phyloP scores from a whole-genome alignment of 257 asterid genomes.

The Forsythia suspensa region DNA sequence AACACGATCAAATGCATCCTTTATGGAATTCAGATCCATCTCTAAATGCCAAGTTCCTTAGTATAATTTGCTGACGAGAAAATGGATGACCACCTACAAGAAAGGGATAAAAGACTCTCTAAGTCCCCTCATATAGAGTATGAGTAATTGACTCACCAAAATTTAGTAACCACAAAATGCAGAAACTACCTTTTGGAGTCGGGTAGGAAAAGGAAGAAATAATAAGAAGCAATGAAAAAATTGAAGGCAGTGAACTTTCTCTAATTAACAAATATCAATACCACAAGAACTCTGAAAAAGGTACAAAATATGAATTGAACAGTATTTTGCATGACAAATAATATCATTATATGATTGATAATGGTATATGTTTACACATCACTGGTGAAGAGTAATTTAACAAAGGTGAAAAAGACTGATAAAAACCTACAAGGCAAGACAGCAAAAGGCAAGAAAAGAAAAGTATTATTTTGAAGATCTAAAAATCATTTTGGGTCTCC shows the following conservation, averaged over 20 bases:
- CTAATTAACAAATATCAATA: background rate
- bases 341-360: background rate
- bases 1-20: constrained; percentile 14
- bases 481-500: background rate
- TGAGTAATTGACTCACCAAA: background rate
- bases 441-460: background rate
- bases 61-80: background rate
- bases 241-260: background rate
- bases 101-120: background rate
- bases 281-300: background rate
- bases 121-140: background rate
- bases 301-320: background rate
- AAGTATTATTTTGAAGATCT: background rate
- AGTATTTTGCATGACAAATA: background rate
- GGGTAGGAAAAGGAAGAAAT: background rate
- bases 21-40: constrained; percentile 18
- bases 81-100: constrained; percentile 7
- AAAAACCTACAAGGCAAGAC: background rate
- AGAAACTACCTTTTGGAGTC: background rate
- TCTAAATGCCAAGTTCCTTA: background rate
- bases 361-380: background rate
- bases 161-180: background rate
- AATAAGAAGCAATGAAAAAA: background rate
- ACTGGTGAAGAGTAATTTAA: background rate
- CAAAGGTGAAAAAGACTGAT: background rate